Base-by-base conservation (phyloP, 2,329 filamentous ascomycete genomes). In the Talaromyces sp. region DNA sequence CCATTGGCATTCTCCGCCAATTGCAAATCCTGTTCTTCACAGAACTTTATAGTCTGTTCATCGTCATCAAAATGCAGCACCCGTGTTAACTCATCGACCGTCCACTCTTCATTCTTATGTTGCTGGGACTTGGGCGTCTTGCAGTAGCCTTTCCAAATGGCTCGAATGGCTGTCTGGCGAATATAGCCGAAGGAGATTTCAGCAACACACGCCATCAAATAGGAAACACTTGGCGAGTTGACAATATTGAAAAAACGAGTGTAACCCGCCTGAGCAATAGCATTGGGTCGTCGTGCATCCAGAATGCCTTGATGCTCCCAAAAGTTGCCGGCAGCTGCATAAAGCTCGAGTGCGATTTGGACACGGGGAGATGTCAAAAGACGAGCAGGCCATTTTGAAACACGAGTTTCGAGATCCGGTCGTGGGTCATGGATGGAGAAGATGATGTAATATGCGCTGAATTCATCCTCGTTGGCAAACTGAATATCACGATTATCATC, bases 191-290 rank as follows among this genome's bases (percentile, higher is more conserved):
- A 87, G 56, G 82, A 82, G 10, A 85, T 80, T 61, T 87, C 85
- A 1, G 83, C 82, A 20, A 85, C 82, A 67, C 85, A 87, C 7
- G 80, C 84, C 80, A 85, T 83, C 7, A 86, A 70, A 61, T 86
- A 87, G 0, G 84, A 82, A 1, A 84, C 77, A 29, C 76, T 72
- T 3, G 74, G 74, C 1, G 83, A 86, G 49, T 75, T 74, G 37
- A 87, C 68, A 16, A 84, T 62, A 9, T 72, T 75, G 76, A 85
- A 87, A 60, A 86, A 86, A 2, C 75, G 73, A 43, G 77, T 70
- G 67, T 81, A 84, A 55, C 86, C 83, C 22, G 80, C 80, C 56
- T 83, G 82, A 6, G 82, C 83, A 49, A 84, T 77, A 7, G 79
- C 70, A 60, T 82, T 81, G 4, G 72, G 72, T 42, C 76, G 72